Percentiles rank a stretch among this genome's conserved stretches.
Evolutionary conservation across 495 filamentous ascomycete species (phyloP).

Genomic region (Astrothelium macrocarpum): DNA sequence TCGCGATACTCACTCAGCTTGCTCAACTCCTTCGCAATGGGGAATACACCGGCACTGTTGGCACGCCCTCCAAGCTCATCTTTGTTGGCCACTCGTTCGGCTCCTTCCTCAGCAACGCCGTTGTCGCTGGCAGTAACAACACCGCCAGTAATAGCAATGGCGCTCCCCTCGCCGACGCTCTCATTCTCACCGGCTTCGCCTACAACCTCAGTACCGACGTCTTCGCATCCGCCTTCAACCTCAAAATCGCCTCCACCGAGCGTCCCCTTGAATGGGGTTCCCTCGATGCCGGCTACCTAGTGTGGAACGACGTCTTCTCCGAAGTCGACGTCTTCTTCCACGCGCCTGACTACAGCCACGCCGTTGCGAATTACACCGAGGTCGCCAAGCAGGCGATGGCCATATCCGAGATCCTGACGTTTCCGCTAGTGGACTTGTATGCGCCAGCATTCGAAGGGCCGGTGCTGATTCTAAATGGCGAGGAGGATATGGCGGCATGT

Average conservation of each 20-base stretch:
- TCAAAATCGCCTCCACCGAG: slow-evolving; percentile 11
- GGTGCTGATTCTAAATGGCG: slow-evolving; percentile 13
- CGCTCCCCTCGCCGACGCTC: slow-evolving; percentile 7
- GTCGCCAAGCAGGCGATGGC: slow-evolving; percentile 25
- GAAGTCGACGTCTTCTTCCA: slow-evolving; percentile 19
- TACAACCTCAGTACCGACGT: slow-evolving; percentile 10
- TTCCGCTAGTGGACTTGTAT: slow-evolving; percentile 5
- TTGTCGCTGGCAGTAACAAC: slow-evolving; percentile 4
- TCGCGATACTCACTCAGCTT: slow-evolving; percentile 16
- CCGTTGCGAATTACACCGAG: slow-evolving; percentile 16
- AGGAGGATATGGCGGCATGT: slow-evolving; percentile 20
- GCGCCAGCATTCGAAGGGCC: slow-evolving; percentile 23
- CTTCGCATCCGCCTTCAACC: slow-evolving; percentile 9
- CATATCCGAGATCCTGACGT: slow-evolving; percentile 19
- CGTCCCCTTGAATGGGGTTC: not conserved
- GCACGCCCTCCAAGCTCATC: slow-evolving; percentile 15
- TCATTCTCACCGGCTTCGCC: slow-evolving; percentile 16
- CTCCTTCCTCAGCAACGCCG: slow-evolving; percentile 8
- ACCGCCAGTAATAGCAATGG: not conserved
- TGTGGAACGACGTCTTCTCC: slow-evolving; percentile 18
- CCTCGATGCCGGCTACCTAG: slow-evolving; percentile 18
- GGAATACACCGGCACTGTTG: slow-evolving; percentile 11
- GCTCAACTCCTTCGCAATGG: slow-evolving; percentile 13
- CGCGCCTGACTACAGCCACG: slow-evolving; percentile 10
- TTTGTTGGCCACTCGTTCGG: slow-evolving; percentile 23